Conservation (phyloP, 495 filamentous ascomycete species). For the Penicillium soppii region DNA sequence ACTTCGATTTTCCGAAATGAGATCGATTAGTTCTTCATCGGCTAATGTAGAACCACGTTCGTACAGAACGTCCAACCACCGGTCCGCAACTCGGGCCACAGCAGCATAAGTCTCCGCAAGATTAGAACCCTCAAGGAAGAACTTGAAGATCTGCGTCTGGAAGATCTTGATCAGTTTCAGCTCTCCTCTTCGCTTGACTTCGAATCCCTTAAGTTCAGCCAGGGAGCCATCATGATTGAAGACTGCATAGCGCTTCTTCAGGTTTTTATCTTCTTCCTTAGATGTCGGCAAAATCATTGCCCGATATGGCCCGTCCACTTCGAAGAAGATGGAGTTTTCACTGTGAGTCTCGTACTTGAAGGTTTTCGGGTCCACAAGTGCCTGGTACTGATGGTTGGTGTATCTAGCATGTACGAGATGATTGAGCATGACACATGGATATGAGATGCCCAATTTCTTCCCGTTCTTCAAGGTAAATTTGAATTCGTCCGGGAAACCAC, state of each 20-base stretch:
- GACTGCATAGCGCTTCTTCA: conserved; percentile 99
- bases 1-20: conserved; percentile 97
- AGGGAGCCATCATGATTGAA: conserved; percentile 97
- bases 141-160: conserved; percentile 98
- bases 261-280: conserved; percentile 97
- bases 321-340: conserved; percentile 99
- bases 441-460: conserved; percentile 93
- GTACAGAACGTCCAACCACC: conserved; percentile 92
- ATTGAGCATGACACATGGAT: conserved; percentile 99
- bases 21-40: conserved; percentile 95
- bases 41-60: conserved; percentile 82
- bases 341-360: conserved; percentile 94
- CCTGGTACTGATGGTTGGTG: conserved; percentile 97
- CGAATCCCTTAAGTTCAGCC: conserved; percentile 97
- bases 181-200: conserved; percentile 96
- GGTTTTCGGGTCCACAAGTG: conserved; percentile 70
- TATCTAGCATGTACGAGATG: conserved; percentile 94
- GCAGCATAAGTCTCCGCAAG: conserved; percentile 85
- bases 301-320: conserved; percentile 95
- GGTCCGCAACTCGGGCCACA: conserved; percentile 93
- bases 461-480: conserved; percentile 90
- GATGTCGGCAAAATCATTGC: conserved; percentile 98
- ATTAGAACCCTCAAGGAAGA: conserved; percentile 89
- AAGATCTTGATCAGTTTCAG: conserved; percentile 99
- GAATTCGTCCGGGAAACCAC: conserved; percentile 96